phyloP scores from a whole-genome alignment of 176 grass and related monocot species.

The Guadua angustifolia region DNA sequence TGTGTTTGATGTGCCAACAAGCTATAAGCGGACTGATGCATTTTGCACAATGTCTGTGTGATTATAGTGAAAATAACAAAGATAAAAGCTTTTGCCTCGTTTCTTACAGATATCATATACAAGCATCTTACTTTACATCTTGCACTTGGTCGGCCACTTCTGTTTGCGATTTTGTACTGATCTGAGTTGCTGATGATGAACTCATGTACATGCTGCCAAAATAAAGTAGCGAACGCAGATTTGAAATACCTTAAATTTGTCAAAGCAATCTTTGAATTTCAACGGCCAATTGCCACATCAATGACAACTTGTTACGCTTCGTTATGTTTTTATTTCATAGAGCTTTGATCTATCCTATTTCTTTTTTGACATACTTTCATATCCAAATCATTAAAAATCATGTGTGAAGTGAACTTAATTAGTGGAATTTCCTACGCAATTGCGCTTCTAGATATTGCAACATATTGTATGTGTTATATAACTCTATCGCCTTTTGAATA shows the following conservation, averaged over 20 bases:
- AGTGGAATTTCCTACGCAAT: too few relatives aligned
- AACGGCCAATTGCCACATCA: neutral
- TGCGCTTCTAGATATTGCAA: too few relatives aligned
- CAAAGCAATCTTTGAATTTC: neutral
- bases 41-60: constrained; percentile 24
- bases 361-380: neutral
- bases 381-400: neutral
- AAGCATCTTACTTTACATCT: neutral
- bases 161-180: constrained; percentile 1
- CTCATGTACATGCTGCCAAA: neutral
- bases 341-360: constrained; percentile 6
- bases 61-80: neutral
- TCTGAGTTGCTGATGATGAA: constrained; percentile 10
- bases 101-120: constrained; percentile 22
- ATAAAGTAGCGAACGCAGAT: neutral
- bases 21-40: neutral
- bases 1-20: neutral
- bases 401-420: neutral
- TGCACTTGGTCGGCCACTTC: constrained; percentile 5
- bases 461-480: too few relatives aligned
- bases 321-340: neutral
- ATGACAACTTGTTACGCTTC: neutral
- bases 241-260: neutral
- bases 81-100: neutral
- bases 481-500: too few relatives aligned